These are phyloP conservation scores for Tuber magnatum DNA, from an alignment of 495 filamentous ascomycete genomes.

Conservation along the genomic window DNA sequence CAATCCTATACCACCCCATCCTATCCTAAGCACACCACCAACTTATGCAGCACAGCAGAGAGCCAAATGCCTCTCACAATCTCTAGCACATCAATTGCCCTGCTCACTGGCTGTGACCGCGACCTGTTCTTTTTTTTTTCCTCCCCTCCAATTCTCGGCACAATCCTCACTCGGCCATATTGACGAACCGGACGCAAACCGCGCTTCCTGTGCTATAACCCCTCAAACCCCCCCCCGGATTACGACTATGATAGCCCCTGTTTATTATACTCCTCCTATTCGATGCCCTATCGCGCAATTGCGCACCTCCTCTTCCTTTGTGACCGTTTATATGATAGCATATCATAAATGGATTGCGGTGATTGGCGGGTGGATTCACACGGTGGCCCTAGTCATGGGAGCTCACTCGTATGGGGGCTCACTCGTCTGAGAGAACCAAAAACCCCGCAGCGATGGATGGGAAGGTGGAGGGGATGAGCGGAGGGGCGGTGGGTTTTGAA, in stretches of 20 bases:
- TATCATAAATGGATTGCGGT: background rate
- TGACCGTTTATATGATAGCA: background rate
- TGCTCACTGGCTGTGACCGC: background rate
- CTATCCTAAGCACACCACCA: background rate
- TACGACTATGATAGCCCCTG: background rate
- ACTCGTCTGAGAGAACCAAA: background rate
- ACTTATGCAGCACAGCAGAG: background rate
- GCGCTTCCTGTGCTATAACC: background rate
- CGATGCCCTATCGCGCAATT: background rate
- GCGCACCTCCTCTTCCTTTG: background rate
- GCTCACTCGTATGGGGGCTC: background rate
- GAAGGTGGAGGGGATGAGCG: background rate
- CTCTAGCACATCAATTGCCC: background rate
- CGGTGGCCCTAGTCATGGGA: background rate
- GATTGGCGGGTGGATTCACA: background rate
- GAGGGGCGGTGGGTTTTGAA: constrained; percentile 1
- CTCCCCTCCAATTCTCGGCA: background rate
- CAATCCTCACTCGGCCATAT: background rate
- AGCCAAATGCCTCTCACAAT: background rate
- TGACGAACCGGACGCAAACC: background rate
- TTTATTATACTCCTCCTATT: background rate
- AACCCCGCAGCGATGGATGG: background rate
- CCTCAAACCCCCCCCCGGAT: background rate
- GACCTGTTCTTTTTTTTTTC: background rate
- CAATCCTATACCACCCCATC: background rate